Evolutionary conservation across 441 rosid genomes (phyloP).

Genomic region (Hura crepitans): DNA sequence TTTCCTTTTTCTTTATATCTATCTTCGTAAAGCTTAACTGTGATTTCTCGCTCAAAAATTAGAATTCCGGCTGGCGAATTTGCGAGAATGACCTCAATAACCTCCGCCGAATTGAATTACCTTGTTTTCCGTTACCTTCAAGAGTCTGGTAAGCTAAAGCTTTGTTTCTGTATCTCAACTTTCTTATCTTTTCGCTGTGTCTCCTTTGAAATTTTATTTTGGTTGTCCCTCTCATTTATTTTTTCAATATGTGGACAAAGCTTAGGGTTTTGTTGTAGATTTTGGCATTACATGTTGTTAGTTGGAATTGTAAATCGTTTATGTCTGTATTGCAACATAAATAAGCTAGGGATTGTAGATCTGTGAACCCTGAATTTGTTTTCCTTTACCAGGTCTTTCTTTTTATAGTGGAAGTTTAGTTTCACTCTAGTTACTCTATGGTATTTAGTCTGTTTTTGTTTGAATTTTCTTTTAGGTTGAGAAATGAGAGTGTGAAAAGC

Average conservation of each 20-base stretch:
- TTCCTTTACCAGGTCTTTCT: not conserved
- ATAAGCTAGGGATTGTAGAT: constrained; percentile 20
- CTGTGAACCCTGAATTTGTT: constrained; percentile 7
- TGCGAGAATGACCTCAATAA: constrained; percentile 58
- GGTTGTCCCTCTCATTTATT: not conserved
- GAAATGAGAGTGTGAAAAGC: not conserved
- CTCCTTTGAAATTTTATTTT: not conserved
- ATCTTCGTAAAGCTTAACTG: not conserved
- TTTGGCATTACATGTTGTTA: not conserved
- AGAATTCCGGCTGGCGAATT: constrained; percentile 13
- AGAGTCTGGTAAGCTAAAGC: constrained; percentile 61
- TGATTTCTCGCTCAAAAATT: not conserved
- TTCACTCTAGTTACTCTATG: not conserved
- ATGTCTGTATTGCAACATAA: not conserved
- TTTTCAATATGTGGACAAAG: not conserved
- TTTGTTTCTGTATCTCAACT: not conserved
- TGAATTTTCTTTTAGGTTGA: not conserved
- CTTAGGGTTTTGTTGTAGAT: constrained; percentile 23
- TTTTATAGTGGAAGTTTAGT: not conserved
- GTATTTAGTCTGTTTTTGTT: not conserved
- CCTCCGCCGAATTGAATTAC: constrained; percentile 79
- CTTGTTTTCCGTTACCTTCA: constrained; percentile 93
- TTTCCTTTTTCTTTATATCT: not conserved
- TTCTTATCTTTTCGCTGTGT: not conserved
- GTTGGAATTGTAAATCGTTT: not conserved